These are phyloP conservation scores for Penicillium sp. DNA, from an alignment of 2,329 filamentous ascomycete genomes.

Conservation along the genomic window DNA sequence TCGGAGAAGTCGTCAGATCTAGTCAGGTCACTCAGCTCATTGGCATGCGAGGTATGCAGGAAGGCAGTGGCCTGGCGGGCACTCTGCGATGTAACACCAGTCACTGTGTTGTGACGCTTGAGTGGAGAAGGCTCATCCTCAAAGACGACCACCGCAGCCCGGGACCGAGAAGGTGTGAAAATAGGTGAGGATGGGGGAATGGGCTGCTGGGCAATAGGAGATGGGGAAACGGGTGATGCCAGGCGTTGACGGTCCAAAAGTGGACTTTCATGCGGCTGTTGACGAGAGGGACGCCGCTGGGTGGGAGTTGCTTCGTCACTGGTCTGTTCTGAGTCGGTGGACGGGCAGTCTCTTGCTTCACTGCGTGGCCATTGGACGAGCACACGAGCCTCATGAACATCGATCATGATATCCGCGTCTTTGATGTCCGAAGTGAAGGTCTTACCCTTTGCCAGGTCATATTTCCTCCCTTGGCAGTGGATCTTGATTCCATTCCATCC, in stretches of 20 bases:
- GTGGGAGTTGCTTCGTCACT: conserved; percentile 62
- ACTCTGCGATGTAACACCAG: conserved; percentile 32
- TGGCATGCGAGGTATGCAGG: conserved; percentile 35
- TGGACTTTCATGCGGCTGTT: conserved; percentile 41
- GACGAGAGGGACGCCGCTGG: conserved; percentile 31
- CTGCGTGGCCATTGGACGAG: conserved; percentile 80
- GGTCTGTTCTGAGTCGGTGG: conserved; percentile 64
- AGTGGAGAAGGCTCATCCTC: conserved; percentile 68
- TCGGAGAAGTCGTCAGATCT: conserved; percentile 69
- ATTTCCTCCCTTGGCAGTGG: conserved; percentile 84
- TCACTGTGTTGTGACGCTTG: conserved; percentile 35
- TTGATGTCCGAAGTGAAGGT: conserved; percentile 88
- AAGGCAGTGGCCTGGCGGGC: conserved; percentile 36
- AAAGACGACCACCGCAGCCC: conserved; percentile 62
- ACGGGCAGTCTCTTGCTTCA: conserved; percentile 54
- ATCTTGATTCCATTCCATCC: conserved; percentile 96
- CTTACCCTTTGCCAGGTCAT: conserved; percentile 84
- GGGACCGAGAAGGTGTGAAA: conserved; percentile 46
- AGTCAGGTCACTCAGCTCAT: conserved; percentile 36
- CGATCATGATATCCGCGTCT: conserved; percentile 86
- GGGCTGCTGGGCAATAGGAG: conserved; percentile 54
- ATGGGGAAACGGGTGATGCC: conserved; percentile 75
- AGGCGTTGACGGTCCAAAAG: conserved; percentile 64
- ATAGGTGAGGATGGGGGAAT: conserved; percentile 46
- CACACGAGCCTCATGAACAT: conserved; percentile 90